These are phyloP conservation scores for Mucor mucedo DNA, from an alignment of 371 early-diverging fungal species.

Conservation along the genomic window DNA sequence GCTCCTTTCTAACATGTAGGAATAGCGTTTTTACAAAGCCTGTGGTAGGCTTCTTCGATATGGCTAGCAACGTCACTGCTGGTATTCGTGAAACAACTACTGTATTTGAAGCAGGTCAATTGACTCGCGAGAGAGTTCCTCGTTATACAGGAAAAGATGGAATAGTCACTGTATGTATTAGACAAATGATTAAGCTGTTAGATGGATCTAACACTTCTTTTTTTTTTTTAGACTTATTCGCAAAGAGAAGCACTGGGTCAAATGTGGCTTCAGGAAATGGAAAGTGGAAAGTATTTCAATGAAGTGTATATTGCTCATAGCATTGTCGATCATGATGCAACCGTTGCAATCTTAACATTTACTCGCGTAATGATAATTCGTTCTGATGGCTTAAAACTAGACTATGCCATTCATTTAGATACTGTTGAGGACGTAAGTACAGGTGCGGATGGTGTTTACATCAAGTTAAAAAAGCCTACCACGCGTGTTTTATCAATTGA, in stretches of 20 bases:
- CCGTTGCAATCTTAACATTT: constrained; percentile 69
- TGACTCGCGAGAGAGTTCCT: constrained; percentile 81
- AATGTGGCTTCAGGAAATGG: constrained; percentile 85
- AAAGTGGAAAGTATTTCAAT: constrained; percentile 75
- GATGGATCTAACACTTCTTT: not conserved
- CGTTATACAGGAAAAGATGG: constrained; percentile 86
- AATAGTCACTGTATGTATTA: constrained; percentile 63
- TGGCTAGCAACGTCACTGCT: constrained; percentile 78
- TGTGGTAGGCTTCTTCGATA: constrained; percentile 84
- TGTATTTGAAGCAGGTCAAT: constrained; percentile 79
- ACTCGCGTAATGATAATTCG: constrained; percentile 65
- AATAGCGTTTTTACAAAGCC: constrained; percentile 83
- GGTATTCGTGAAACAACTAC: constrained; percentile 97
- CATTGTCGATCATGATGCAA: constrained; percentile 56
- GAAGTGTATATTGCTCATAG: constrained; percentile 89
- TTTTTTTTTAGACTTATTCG: constrained; percentile 64
- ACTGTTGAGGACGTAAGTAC: constrained; percentile 12
- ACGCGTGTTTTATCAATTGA: constrained; percentile 15
- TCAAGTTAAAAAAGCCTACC: constrained; percentile 19
- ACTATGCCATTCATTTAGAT: constrained; percentile 56
- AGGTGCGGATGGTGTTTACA: constrained; percentile 17
- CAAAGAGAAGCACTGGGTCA: constrained; percentile 90
- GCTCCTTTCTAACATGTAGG: not conserved
- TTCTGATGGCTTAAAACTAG: constrained; percentile 61
- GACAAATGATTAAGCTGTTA: not conserved